These are phyloP conservation scores for Bryopsis sp. DNA, from an alignment of 139 green algal genomes.

Conservation along the genomic window DNA sequence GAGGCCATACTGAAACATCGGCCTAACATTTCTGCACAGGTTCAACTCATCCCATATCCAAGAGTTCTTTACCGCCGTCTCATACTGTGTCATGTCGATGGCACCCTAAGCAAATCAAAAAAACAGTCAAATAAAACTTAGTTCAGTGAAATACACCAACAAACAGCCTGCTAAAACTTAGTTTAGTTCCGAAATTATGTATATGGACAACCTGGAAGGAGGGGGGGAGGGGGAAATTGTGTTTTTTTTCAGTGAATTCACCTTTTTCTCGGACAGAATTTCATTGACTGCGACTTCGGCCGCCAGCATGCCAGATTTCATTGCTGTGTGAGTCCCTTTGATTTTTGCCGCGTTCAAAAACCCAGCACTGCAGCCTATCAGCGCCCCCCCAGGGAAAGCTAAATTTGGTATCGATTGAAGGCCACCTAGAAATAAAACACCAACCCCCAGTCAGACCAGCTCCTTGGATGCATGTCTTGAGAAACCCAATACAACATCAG, in stretches of 20 bases:
- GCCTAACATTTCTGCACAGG: constrained; percentile 69
- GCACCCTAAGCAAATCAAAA: no score
- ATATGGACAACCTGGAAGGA: no score
- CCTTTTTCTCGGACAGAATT: no score
- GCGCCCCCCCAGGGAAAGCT: constrained; percentile 78
- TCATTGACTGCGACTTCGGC: no score
- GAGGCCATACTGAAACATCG: constrained; percentile 53
- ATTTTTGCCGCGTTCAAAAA: constrained; percentile 92
- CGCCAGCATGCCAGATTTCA: constrained; percentile 84
- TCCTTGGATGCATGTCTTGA: neutral
- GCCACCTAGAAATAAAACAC: constrained; percentile 37
- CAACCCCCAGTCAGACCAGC: neutral
- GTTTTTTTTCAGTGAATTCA: no score
- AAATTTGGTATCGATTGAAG: constrained; percentile 78
- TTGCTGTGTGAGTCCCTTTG: constrained; percentile 87
- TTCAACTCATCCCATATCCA: constrained; percentile 66
- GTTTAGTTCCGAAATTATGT: no score
- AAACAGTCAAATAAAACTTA: no score
- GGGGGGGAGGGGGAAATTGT: no score
- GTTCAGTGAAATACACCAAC: no score
- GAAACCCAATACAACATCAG: no score
- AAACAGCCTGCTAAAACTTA: no score
- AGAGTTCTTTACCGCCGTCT: constrained; percentile 38
- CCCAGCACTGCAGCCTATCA: constrained; percentile 85
- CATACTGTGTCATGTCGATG: constrained; percentile 48